These are phyloP conservation scores for Oryza coarctata DNA, from an alignment of 176 grass and related monocot species.

Conservation along the genomic window DNA sequence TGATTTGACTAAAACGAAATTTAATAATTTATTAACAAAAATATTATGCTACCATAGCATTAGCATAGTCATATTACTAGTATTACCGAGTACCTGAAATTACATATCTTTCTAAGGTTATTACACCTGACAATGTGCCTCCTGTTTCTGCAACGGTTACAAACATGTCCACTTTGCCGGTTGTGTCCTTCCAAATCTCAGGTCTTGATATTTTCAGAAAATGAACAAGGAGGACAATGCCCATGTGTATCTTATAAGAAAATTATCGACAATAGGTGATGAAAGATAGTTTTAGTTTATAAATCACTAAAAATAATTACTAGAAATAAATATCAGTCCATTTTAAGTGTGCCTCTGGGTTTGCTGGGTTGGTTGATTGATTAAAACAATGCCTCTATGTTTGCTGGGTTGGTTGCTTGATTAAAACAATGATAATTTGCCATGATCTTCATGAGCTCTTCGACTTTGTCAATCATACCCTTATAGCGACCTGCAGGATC, in stretches of 20 bases:
- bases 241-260: too few species aligned
- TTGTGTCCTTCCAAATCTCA: conserved; percentile 80
- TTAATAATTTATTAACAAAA: too few species aligned
- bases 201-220: conserved; percentile 30
- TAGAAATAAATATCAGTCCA: conserved; percentile 64
- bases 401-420: conserved; percentile 58
- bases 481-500: conserved; percentile 64
- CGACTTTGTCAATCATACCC: conserved; percentile 43
- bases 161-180: conserved; percentile 73
- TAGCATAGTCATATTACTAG: too few species aligned
- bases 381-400: conserved; percentile 65
- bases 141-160: conserved; percentile 48
- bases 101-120: too few species aligned
- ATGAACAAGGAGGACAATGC: too few species aligned
- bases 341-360: conserved; percentile 67
- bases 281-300: too few species aligned
- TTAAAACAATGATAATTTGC: conserved; percentile 61
- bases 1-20: too few species aligned
- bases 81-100: too few species aligned
- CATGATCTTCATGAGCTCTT: conserved; percentile 54
- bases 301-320: too few species aligned
- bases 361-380: conserved; percentile 58
- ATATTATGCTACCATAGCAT: too few species aligned
- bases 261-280: not conserved
- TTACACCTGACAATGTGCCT: conserved; percentile 29